Evolutionary conservation across 2,329 filamentous ascomycete species (phyloP).

Genomic region (Sclerotinia trifoliorum): DNA sequence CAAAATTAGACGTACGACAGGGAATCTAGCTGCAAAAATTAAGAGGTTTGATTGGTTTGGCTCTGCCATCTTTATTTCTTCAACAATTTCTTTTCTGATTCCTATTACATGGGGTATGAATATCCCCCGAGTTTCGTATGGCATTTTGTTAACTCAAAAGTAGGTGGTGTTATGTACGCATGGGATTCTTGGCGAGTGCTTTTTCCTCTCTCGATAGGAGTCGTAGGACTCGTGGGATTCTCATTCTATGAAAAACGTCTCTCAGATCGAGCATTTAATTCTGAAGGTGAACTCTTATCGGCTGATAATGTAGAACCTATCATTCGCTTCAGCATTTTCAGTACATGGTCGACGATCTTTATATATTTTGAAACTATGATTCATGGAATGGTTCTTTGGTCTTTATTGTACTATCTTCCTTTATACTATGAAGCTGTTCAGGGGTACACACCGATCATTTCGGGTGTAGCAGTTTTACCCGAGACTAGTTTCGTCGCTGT

Average conservation of each 20-base stretch:
- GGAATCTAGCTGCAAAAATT: slow-evolving; percentile 38
- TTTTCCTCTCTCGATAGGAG: slow-evolving; percentile 58
- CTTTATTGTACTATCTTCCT: slow-evolving; percentile 55
- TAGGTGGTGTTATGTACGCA: slow-evolving; percentile 59
- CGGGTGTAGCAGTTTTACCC: slow-evolving; percentile 57
- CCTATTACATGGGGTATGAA: slow-evolving; percentile 56
- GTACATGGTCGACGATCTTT: slow-evolving; percentile 49
- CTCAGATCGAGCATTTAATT: slow-evolving; percentile 32
- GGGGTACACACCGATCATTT: slow-evolving; percentile 52
- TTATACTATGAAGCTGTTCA: slow-evolving; percentile 54
- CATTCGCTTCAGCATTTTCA: slow-evolving; percentile 47
- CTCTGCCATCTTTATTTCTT: slow-evolving; percentile 58
- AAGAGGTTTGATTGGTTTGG: slow-evolving; percentile 63
- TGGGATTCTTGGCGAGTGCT: slow-evolving; percentile 64
- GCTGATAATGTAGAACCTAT: slow-evolving; percentile 38
- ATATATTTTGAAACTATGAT: slow-evolving; percentile 54
- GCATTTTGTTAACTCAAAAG: neutral
- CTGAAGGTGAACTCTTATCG: slow-evolving; percentile 30
- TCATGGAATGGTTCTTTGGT: slow-evolving; percentile 57
- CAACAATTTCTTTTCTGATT: slow-evolving; percentile 58
- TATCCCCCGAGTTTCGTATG: neutral
- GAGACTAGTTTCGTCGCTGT: slow-evolving; percentile 62
- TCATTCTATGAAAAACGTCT: slow-evolving; percentile 50
- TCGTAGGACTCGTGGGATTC: slow-evolving; percentile 51
- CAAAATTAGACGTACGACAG: slow-evolving; percentile 32